Evolutionary conservation across 345 rosid species (phyloP).

Genomic region (Citrus inodora): DNA sequence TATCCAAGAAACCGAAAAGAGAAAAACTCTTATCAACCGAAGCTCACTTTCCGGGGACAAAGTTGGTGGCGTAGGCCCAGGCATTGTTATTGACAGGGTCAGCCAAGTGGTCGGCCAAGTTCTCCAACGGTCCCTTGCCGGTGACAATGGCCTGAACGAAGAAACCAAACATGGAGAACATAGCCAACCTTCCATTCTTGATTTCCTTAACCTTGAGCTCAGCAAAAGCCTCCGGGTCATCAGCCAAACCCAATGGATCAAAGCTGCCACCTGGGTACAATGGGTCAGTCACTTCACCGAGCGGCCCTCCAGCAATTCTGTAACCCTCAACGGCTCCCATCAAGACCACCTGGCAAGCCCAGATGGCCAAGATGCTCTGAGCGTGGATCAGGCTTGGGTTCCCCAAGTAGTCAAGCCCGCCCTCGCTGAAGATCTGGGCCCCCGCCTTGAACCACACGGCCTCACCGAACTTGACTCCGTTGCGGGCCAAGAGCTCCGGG

Average conservation of each 20-base stretch:
- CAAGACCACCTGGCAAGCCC: conserved; percentile 62
- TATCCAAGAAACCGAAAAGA: background rate
- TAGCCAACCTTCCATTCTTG: conserved; percentile 80
- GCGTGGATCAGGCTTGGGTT: conserved; percentile 84
- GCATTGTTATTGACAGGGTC: conserved; percentile 91
- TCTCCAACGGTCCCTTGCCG: conserved; percentile 76
- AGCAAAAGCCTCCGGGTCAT: conserved; percentile 82
- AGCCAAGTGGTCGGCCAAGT: conserved; percentile 77
- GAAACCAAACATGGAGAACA: conserved; percentile 91
- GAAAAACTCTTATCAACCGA: background rate
- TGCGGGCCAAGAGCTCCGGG: conserved; percentile 75
- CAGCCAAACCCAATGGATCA: conserved; percentile 80
- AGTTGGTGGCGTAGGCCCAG: conserved; percentile 89
- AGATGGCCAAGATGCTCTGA: conserved; percentile 75
- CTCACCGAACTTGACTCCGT: conserved; percentile 75
- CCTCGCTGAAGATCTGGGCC: conserved; percentile 73
- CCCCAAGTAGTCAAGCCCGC: conserved; percentile 81
- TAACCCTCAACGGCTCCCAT: conserved; percentile 86
- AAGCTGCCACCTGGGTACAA: conserved; percentile 81
- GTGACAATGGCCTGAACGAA: conserved; percentile 86
- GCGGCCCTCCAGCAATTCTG: conserved; percentile 65
- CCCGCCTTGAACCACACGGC: conserved; percentile 92
- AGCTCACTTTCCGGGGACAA: conserved; percentile 77
- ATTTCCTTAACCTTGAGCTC: conserved; percentile 82
- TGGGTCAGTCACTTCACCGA: conserved; percentile 69